Percentiles rank a stretch among this genome's conserved stretches.
Evolutionary conservation across 352 stramenopile genomes (phyloP).

Genomic region (Pythium rishiriense): DNA sequence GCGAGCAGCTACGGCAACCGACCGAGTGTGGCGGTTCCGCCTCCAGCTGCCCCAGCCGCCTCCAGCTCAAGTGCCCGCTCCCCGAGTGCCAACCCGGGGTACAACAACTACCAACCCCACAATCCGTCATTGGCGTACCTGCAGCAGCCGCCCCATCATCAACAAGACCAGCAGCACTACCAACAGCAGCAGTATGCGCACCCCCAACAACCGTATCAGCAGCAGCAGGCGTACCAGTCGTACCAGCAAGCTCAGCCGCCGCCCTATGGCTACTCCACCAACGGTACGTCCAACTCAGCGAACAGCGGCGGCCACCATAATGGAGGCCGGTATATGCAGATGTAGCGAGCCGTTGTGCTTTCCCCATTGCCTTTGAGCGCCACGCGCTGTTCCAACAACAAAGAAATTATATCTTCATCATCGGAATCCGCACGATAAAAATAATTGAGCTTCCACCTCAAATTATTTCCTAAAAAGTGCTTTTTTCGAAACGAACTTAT

Average conservation of each 20-base stretch:
- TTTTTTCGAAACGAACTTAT: constrained; percentile 12
- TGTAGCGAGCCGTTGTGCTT: constrained; percentile 15
- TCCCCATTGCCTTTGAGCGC: too few species aligned
- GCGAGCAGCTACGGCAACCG: neutral
- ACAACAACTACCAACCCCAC: constrained; percentile 18
- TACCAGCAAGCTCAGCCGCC: neutral
- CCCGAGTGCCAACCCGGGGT: neutral
- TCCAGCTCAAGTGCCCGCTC: constrained; percentile 5
- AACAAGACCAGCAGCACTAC: constrained; percentile 12
- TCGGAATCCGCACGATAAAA: too few species aligned
- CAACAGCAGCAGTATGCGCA: constrained; percentile 10
- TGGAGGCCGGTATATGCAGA: constrained; percentile 38
- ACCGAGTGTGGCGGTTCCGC: neutral
- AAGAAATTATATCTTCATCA: too few species aligned
- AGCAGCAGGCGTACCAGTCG: constrained; percentile 1
- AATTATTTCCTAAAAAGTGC: constrained; percentile 1
- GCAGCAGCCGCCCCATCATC: constrained; percentile 4
- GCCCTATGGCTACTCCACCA: constrained; percentile 12
- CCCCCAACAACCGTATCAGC: constrained; percentile 8
- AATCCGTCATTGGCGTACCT: constrained; percentile 9
- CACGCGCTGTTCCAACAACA: too few species aligned
- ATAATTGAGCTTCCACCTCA: too few species aligned
- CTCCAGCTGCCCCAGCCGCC: neutral
- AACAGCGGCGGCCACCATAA: constrained; percentile 13
- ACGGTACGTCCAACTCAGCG: constrained; percentile 4